phyloP scores from a whole-genome alignment of 345 rosid species.

The Eucalyptus microcorys region DNA sequence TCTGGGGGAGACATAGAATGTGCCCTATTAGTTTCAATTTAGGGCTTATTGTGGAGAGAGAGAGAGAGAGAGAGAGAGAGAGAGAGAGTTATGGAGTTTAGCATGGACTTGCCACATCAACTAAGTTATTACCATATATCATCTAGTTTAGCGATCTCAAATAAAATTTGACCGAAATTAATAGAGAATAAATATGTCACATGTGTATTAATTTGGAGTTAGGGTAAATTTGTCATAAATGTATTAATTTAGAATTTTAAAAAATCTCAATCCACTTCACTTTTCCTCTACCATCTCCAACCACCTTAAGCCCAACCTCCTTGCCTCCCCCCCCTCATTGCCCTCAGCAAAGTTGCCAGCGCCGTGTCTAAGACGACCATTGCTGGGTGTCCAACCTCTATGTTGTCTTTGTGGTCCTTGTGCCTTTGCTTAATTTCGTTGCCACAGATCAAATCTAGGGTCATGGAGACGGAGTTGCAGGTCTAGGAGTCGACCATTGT shows the following conservation, averaged over 20 bases:
- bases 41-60: too few relatives aligned
- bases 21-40: too few relatives aligned
- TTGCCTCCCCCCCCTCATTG: background rate
- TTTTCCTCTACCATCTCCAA: background rate
- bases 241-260: too few relatives aligned
- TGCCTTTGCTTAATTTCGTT: background rate
- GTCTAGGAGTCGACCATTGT: background rate
- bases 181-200: too few relatives aligned
- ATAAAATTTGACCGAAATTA: too few relatives aligned
- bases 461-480: background rate
- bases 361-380: background rate
- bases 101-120: too few relatives aligned
- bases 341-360: background rate
- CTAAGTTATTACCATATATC: too few relatives aligned
- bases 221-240: rapidly evolving
- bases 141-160: too few relatives aligned
- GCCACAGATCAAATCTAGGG: background rate
- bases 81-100: too few relatives aligned
- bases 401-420: background rate
- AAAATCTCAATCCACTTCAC: background rate
- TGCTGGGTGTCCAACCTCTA: background rate
- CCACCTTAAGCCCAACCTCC: background rate
- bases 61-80: too few relatives aligned
- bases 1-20: too few relatives aligned
- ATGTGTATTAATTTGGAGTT: too few relatives aligned